Percentiles rank a stretch among this genome's conserved stretches.
Conservation (phyloP, 768 basidiomycete species). For the Mycena pura region DNA sequence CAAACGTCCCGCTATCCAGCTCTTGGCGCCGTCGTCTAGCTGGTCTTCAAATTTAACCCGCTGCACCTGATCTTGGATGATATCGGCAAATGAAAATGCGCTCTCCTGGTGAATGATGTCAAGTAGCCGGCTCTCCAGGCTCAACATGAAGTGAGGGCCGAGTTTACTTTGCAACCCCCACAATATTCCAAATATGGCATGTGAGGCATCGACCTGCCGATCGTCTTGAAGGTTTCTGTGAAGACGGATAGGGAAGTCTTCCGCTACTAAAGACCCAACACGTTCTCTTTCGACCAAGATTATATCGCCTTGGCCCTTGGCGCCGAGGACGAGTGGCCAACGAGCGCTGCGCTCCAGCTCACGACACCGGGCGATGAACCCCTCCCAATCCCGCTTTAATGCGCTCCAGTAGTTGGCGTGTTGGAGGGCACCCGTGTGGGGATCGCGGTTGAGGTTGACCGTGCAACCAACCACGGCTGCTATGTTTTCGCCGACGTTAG, state of each 20-base stretch:
- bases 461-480: constrained; percentile 88
- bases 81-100: constrained; percentile 78
- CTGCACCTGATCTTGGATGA: constrained; percentile 69
- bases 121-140: constrained; percentile 62
- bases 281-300: constrained; percentile 82
- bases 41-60: constrained; percentile 58
- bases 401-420: constrained; percentile 84
- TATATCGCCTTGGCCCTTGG: constrained; percentile 51
- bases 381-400: constrained; percentile 93
- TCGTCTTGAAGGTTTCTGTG: constrained; percentile 56
- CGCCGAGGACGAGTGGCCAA: constrained; percentile 76
- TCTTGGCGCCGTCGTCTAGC: constrained; percentile 64
- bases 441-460: constrained; percentile 73
- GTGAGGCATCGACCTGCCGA: constrained; percentile 53
- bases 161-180: constrained; percentile 69
- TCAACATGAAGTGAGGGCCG: constrained; percentile 61
- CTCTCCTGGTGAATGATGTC: constrained; percentile 79
- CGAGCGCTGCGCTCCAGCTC: constrained; percentile 89
- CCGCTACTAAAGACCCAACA: constrained; percentile 63
- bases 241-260: constrained; percentile 72
- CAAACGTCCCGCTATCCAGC: constrained; percentile 67
- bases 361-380: constrained; percentile 88
- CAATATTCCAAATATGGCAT: constrained; percentile 62
- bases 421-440: constrained; percentile 80
- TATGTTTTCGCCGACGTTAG: constrained; percentile 75